phyloP scores from a whole-genome alignment of 2,329 filamentous ascomycete species.

The Madurella mycetomatis region DNA sequence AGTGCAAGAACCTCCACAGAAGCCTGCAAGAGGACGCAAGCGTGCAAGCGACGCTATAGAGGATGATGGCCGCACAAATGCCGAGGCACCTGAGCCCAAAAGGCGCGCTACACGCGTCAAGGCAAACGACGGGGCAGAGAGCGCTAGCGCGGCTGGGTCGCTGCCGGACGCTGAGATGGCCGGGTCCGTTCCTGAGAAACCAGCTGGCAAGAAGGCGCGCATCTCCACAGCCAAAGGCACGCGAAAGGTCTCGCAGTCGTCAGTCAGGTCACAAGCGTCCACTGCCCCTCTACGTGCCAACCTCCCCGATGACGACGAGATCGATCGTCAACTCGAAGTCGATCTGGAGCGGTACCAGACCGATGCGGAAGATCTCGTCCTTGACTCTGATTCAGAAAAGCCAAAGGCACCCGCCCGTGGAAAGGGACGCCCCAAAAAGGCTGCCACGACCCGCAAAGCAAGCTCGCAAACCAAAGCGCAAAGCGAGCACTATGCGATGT shows the following conservation, averaged over 20 bases:
- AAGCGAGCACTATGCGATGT: slow-evolving; percentile 45
- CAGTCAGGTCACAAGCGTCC: slow-evolving; percentile 43
- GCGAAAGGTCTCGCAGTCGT: slow-evolving; percentile 46
- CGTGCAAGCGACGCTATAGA: slow-evolving; percentile 57
- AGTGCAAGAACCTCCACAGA: slow-evolving; percentile 34
- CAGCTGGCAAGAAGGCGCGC: slow-evolving; percentile 37
- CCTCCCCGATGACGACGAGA: slow-evolving; percentile 59
- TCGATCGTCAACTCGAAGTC: slow-evolving; percentile 61
- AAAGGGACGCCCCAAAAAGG: slow-evolving; percentile 30
- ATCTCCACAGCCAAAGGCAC: slow-evolving; percentile 39
- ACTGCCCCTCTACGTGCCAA: slow-evolving; percentile 35
- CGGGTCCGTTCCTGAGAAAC: slow-evolving; percentile 34
- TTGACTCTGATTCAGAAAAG: slow-evolving; percentile 44
- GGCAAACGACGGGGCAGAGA: slow-evolving; percentile 42
- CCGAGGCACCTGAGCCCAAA: slow-evolving; percentile 52
- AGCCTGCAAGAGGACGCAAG: slow-evolving; percentile 54
- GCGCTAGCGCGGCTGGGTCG: slow-evolving; percentile 33
- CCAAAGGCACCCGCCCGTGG: slow-evolving; percentile 31
- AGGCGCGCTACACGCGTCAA: slow-evolving; percentile 53
- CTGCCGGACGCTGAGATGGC: slow-evolving; percentile 40
- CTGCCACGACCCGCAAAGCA: slow-evolving; percentile 26
- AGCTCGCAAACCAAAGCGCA: slow-evolving; percentile 28
- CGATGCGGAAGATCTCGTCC: slow-evolving; percentile 48
- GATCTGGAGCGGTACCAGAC: slow-evolving; percentile 56
- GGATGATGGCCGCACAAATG: slow-evolving; percentile 39